Evolutionary conservation across 768 basidiomycete genomes (phyloP).

Genomic region (Auricularia cornea): DNA sequence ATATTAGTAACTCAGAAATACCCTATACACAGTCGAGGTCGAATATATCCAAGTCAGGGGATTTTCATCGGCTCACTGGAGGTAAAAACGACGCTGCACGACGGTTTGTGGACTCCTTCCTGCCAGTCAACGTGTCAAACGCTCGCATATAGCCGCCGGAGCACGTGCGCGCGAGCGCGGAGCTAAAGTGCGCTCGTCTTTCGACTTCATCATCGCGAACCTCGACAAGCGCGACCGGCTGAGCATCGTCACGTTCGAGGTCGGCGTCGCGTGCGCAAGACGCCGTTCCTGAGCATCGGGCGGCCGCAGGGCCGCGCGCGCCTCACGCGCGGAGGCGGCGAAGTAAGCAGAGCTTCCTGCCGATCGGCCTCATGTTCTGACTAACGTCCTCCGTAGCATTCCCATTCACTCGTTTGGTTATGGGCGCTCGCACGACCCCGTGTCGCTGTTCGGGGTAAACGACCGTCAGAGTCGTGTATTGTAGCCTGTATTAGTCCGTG

Average conservation of each 20-base stretch:
- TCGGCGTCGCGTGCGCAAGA: conserved; percentile 83
- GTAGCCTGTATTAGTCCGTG: no score
- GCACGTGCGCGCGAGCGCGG: conserved; percentile 59
- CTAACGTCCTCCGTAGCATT: conserved; percentile 34
- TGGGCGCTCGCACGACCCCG: conserved; percentile 93
- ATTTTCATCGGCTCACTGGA: no score
- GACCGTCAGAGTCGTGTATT: no score
- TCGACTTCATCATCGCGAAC: conserved; percentile 79
- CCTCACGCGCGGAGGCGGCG: conserved; percentile 80
- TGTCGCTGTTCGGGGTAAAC: no score
- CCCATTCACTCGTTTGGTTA: conserved; percentile 98
- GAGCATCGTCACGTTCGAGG: conserved; percentile 88
- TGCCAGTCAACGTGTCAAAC: no score
- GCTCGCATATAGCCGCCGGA: no score
- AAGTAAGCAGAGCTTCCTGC: conserved; percentile 33
- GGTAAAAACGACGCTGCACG: no score
- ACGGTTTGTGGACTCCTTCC: no score
- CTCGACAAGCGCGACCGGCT: conserved; percentile 72
- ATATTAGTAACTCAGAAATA: no score
- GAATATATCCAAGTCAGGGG: no score
- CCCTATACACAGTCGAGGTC: no score
- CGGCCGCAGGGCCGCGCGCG: conserved; percentile 59
- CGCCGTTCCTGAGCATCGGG: conserved; percentile 80
- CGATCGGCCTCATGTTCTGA: not conserved
- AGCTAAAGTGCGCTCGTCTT: conserved; percentile 80